These are phyloP conservation scores for Salix suchowensis DNA, from an alignment of 345 rosid genomes.

Conservation along the genomic window DNA sequence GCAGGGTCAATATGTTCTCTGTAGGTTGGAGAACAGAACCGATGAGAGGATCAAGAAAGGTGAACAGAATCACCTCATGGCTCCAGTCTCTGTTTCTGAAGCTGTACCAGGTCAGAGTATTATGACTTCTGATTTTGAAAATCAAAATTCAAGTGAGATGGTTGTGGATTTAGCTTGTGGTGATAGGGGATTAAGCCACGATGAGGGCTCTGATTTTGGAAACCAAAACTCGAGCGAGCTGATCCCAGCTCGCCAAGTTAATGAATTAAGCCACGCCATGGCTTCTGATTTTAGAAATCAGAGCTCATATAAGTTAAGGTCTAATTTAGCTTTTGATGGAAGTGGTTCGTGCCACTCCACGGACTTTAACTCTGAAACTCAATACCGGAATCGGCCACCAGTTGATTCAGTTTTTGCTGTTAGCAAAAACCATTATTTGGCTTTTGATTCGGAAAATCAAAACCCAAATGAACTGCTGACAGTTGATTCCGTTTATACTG, in stretches of 20 bases:
- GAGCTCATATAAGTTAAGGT: background rate
- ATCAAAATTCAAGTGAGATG: background rate
- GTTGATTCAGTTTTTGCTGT: background rate
- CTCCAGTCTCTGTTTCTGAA: background rate
- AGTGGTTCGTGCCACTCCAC: background rate
- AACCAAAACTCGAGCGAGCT: background rate
- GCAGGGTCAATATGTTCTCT: slow-evolving; percentile 24
- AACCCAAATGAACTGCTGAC: background rate
- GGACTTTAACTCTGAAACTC: background rate
- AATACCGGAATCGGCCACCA: background rate
- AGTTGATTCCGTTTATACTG: too few species aligned
- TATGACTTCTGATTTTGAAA: background rate
- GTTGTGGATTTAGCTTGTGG: background rate
- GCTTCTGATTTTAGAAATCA: background rate
- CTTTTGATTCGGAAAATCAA: background rate
- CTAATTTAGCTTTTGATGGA: background rate
- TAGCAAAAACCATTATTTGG: background rate
- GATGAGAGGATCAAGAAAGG: background rate
- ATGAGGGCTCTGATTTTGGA: background rate
- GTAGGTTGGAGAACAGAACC: slow-evolving; percentile 21
- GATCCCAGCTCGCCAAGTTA: background rate
- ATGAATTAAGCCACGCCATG: background rate
- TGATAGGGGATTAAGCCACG: background rate
- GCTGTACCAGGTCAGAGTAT: background rate
- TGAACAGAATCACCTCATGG: background rate